A percentile compares a stretch with the other conserved stretches of the same genome.
Conservation (phyloP, 345 rosid species). For the Eucalyptus shirleyi region DNA sequence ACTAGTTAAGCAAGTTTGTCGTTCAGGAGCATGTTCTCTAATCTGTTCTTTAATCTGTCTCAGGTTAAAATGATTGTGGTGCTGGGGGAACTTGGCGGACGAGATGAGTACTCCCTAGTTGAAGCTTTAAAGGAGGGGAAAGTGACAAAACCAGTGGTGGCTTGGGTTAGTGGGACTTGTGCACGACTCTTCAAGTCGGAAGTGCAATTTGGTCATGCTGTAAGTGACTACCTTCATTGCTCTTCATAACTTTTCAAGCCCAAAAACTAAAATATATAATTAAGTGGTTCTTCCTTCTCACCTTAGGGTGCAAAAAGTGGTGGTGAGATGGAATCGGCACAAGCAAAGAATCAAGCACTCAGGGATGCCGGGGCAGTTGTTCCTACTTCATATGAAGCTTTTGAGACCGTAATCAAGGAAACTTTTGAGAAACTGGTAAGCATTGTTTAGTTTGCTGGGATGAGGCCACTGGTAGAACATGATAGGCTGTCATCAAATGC, state of each 20-base stretch:
- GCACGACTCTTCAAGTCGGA: slow-evolving; percentile 94
- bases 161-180: slow-evolving; percentile 99
- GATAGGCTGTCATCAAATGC: not conserved
- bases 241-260: not conserved
- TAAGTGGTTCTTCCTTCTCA: not conserved
- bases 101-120: slow-evolving; percentile 92
- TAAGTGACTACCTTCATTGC: slow-evolving; percentile 27
- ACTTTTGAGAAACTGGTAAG: slow-evolving; percentile 78
- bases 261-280: not conserved
- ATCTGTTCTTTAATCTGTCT: not conserved
- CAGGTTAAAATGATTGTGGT: slow-evolving; percentile 93
- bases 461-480: not conserved
- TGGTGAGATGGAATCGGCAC: slow-evolving; percentile 96
- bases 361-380: slow-evolving; percentile 84
- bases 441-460: not conserved
- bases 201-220: slow-evolving; percentile 99
- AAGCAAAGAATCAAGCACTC: slow-evolving; percentile 95
- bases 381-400: slow-evolving; percentile 85
- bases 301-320: slow-evolving; percentile 97
- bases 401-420: slow-evolving; percentile 68
- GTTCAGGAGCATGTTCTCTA: not conserved
- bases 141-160: slow-evolving; percentile 89
- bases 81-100: slow-evolving; percentile 97
- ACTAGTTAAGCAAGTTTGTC: not conserved
- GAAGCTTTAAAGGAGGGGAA: slow-evolving; percentile 95